Evolutionary conservation across 192 early-diverging fungal genomes (phyloP).

Genomic region (Rhizophagus clarus): DNA sequence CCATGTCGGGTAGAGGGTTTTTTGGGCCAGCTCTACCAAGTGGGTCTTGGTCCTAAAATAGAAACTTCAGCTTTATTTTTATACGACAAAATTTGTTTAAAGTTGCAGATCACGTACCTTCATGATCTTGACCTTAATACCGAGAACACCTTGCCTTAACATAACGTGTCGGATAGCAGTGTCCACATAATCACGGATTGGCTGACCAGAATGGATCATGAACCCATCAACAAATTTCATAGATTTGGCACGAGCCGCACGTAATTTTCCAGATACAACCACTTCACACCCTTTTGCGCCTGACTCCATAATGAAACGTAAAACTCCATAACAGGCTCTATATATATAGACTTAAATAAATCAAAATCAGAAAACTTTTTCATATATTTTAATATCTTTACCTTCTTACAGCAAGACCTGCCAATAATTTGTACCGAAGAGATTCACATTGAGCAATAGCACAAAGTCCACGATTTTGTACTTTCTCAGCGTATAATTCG

Average conservation of each 20-base stretch:
- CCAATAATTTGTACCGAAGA: slow-evolving; percentile 96
- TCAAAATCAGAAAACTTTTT: not conserved
- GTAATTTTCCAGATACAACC: slow-evolving; percentile 98
- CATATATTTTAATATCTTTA: slow-evolving; percentile 32
- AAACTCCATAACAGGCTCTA: slow-evolving; percentile 96
- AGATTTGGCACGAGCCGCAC: slow-evolving; percentile 99
- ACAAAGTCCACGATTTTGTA: slow-evolving; percentile 95
- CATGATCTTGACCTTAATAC: slow-evolving; percentile 99
- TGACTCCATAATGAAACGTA: slow-evolving; percentile 99
- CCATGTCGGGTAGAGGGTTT: slow-evolving; percentile 92
- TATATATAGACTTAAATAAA: not conserved
- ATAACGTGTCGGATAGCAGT: slow-evolving; percentile 95
- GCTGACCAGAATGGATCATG: slow-evolving; percentile 99
- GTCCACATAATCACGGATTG: slow-evolving; percentile 95
- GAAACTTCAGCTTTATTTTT: not conserved
- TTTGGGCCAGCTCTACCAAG: slow-evolving; percentile 92
- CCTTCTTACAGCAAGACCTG: slow-evolving; percentile 94
- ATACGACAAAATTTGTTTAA: not conserved
- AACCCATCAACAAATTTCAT: slow-evolving; percentile 99
- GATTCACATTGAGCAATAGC: slow-evolving; percentile 99
- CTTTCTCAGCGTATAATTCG: slow-evolving; percentile 98
- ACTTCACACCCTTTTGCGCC: slow-evolving; percentile 99
- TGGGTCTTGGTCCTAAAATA: slow-evolving; percentile 73
- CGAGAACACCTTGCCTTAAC: slow-evolving; percentile 97
- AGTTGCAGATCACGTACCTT: slow-evolving; percentile 40